Conservation (phyloP, 2,329 filamentous ascomycete species). For the Phaeosphaeriaceae sp. region DNA sequence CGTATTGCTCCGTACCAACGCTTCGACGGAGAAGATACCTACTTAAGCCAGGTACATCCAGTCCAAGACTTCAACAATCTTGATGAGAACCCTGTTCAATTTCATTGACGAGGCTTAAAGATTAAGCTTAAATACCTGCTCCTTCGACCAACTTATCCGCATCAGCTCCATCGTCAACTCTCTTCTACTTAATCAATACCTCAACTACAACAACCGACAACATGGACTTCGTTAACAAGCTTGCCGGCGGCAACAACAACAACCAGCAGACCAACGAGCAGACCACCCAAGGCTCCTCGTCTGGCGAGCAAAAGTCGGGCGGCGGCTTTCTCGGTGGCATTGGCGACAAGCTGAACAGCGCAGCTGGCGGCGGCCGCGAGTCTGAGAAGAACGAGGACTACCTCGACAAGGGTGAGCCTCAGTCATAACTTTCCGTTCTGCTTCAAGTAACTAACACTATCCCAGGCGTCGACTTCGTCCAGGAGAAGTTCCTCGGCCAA, state of each 20-base stretch:
- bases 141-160: conserved; percentile 3
- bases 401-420: conserved; percentile 75
- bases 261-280: conserved; percentile 39
- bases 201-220: conserved; percentile 15
- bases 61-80: conserved; percentile 7
- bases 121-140: conserved; percentile 17
- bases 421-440: background rate
- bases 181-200: conserved; percentile 7
- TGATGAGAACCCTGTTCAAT: conserved; percentile 5
- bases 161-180: conserved; percentile 3
- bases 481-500: conserved; percentile 75
- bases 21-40: background rate
- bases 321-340: conserved; percentile 65
- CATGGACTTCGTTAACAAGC: conserved; percentile 59
- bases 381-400: conserved; percentile 83
- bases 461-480: conserved; percentile 76
- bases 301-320: conserved; percentile 41
- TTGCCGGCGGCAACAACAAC: conserved; percentile 49
- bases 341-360: conserved; percentile 72
- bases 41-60: conserved; percentile 13
- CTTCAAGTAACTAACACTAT: conserved; percentile 10
- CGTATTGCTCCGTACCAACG: background rate
- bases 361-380: conserved; percentile 74
- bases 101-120: conserved; percentile 3
- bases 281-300: conserved; percentile 29